These are phyloP conservation scores for Aspergillus uvarum DNA, from an alignment of 2,329 filamentous ascomycete genomes.

Conservation along the genomic window DNA sequence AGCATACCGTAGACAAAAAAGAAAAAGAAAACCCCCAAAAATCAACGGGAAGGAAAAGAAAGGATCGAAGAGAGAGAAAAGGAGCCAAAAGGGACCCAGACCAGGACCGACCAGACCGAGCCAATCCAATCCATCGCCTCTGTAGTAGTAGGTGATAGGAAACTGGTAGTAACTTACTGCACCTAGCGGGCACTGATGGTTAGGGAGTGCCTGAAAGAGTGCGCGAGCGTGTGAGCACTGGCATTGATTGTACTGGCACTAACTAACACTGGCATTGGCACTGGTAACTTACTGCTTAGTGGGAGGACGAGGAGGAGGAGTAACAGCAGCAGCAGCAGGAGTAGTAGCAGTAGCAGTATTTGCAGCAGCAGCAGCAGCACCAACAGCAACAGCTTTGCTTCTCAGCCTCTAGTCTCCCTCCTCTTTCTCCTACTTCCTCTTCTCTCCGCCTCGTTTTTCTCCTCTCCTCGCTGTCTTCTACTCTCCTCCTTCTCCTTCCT, in stretches of 20 bases:
- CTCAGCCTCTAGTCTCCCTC: constrained; percentile 17
- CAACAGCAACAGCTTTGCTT: background rate
- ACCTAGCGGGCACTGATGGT: background rate
- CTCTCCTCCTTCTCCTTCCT: constrained; percentile 13
- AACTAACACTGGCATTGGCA: background rate
- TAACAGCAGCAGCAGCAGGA: no score
- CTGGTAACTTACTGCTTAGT: background rate
- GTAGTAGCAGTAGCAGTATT: no score
- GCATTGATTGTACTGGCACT: background rate
- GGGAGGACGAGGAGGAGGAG: no score
- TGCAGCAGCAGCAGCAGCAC: no score
- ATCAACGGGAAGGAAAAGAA: background rate
- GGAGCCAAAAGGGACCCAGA: constrained; percentile 5
- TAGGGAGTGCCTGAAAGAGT: background rate
- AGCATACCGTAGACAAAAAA: no score
- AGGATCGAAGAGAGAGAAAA: background rate
- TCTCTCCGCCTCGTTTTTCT: constrained; percentile 21
- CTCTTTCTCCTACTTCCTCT: constrained; percentile 23
- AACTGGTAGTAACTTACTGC: background rate
- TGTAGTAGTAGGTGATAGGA: background rate
- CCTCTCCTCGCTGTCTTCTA: constrained; percentile 15
- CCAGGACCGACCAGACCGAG: constrained; percentile 1
- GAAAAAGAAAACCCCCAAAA: background rate
- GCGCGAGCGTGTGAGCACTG: background rate
- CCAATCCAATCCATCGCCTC: constrained; percentile 7